phyloP scores from a whole-genome alignment of 2,329 filamentous ascomycete genomes.

The Fusarium clavum region DNA sequence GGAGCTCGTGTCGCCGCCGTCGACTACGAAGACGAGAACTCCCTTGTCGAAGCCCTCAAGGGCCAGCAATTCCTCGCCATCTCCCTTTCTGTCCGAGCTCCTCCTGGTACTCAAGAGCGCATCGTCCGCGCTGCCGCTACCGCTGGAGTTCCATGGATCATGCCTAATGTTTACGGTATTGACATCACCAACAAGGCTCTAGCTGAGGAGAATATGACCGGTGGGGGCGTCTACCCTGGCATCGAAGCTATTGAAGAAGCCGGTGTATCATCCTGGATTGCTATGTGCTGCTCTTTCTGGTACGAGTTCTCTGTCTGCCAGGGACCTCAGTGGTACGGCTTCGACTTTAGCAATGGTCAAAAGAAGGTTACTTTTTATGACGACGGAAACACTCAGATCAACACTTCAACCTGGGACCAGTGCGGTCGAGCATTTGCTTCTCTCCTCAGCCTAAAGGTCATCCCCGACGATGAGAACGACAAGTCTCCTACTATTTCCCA shows the following conservation, averaged over 20 bases:
- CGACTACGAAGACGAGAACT: slow-evolving; percentile 57
- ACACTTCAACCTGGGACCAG: slow-evolving; percentile 69
- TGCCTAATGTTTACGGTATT: slow-evolving; percentile 64
- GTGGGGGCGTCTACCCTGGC: slow-evolving; percentile 38
- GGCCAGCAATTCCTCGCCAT: slow-evolving; percentile 70
- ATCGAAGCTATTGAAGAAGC: slow-evolving; percentile 55
- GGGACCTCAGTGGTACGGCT: slow-evolving; percentile 56
- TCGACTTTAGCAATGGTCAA: slow-evolving; percentile 57
- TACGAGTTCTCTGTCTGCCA: slow-evolving; percentile 64
- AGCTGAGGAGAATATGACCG: slow-evolving; percentile 51
- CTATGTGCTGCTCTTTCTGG: slow-evolving; percentile 67
- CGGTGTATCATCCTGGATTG: slow-evolving; percentile 57
- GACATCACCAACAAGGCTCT: slow-evolving; percentile 56
- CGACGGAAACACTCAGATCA: slow-evolving; percentile 67
- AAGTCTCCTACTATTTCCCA: slow-evolving; percentile 48
- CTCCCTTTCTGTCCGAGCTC: slow-evolving; percentile 59
- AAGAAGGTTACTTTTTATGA: slow-evolving; percentile 61
- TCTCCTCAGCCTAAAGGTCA: slow-evolving; percentile 58
- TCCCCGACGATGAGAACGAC: slow-evolving; percentile 56
- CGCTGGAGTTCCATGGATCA: slow-evolving; percentile 65
- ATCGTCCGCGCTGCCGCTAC: slow-evolving; percentile 66
- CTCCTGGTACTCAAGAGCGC: slow-evolving; percentile 59
- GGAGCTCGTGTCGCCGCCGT: slow-evolving; percentile 57
- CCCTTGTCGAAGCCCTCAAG: slow-evolving; percentile 61
- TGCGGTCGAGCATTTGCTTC: slow-evolving; percentile 65